These are phyloP conservation scores for Mayamaea pseudoterrestris DNA, from an alignment of 108 stramenopile genomes.

Conservation along the genomic window DNA sequence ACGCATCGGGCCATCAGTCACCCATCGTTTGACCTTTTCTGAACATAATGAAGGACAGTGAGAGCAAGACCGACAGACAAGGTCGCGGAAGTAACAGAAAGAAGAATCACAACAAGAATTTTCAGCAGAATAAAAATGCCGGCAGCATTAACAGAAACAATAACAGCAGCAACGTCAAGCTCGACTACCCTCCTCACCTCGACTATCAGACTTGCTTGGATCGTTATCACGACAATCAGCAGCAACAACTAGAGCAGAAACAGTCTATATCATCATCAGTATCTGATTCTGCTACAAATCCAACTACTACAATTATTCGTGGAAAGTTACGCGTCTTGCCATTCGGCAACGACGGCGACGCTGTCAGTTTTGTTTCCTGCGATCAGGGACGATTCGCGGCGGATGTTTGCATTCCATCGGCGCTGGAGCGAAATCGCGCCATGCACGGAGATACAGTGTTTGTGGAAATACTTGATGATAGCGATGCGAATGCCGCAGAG, in stretches of 20 bases:
- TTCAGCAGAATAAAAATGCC: neutral
- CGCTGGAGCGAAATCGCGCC: constrained; percentile 61
- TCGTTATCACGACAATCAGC: constrained; percentile 21
- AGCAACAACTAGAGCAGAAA: constrained; percentile 38
- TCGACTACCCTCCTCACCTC: neutral
- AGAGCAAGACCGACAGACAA: neutral
- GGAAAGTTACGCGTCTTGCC: constrained; percentile 56
- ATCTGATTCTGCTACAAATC: constrained; percentile 36
- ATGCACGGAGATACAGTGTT: constrained; percentile 81
- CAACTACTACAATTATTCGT: constrained; percentile 25
- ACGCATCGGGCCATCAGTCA: too few species aligned
- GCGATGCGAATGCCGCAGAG: constrained; percentile 8
- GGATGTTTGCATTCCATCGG: constrained; percentile 57
- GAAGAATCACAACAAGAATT: neutral
- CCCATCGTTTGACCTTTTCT: too few species aligned
- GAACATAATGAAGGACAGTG: too few species aligned
- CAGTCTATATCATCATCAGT: constrained; percentile 20
- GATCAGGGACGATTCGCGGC: constrained; percentile 51
- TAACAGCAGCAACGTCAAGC: constrained; percentile 12
- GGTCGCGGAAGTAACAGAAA: neutral
- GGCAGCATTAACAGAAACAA: constrained; percentile 7
- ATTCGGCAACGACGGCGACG: constrained; percentile 13
- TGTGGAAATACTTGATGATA: constrained; percentile 50
- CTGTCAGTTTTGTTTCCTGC: constrained; percentile 52
- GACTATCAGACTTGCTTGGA: neutral